A percentile compares a stretch with the other conserved stretches of the same genome.
Conservation (phyloP, 2,329 filamentous ascomycete species). For the Helotiales sp. region DNA sequence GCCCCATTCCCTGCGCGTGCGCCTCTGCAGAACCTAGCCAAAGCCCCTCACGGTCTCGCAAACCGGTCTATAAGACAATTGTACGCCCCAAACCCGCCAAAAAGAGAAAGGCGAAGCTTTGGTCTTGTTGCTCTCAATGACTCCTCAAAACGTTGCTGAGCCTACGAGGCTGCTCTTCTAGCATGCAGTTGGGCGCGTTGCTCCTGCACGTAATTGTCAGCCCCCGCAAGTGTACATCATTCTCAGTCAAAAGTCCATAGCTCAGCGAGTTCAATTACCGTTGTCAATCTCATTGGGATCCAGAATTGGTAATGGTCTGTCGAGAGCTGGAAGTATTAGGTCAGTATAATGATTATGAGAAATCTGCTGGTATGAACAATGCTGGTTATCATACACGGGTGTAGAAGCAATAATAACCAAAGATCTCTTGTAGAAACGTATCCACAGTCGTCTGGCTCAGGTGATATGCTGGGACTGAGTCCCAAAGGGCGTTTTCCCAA, state of each 20-base stretch:
- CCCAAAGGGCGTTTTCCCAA: not conserved
- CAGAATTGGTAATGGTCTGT: conserved; percentile 6
- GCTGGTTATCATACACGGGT: conserved; percentile 1
- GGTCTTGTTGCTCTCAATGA: not conserved
- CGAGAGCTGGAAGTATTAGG: not conserved
- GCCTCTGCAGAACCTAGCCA: not conserved
- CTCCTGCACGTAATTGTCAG: not conserved
- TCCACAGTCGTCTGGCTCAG: conserved; percentile 6
- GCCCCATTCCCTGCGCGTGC: not conserved
- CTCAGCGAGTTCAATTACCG: not conserved
- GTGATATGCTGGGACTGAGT: conserved; percentile 12
- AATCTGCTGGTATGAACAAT: not conserved
- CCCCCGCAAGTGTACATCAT: too few relatives aligned
- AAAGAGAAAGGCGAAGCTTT: not conserved
- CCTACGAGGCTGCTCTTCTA: not conserved
- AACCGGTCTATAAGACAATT: not conserved
- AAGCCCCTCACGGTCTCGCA: not conserved
- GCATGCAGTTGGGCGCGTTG: not conserved
- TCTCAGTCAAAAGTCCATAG: too few relatives aligned
- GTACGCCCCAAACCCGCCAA: not conserved
- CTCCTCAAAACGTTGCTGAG: not conserved
- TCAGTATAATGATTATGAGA: not conserved
- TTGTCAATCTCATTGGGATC: not conserved
- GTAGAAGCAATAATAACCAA: conserved; percentile 12
- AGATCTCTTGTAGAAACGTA: conserved; percentile 1